A percentile compares a stretch with the other conserved stretches of the same genome.
Conservation (phyloP, 495 filamentous ascomycete genomes). For the Lasiosphaeria ovina region DNA sequence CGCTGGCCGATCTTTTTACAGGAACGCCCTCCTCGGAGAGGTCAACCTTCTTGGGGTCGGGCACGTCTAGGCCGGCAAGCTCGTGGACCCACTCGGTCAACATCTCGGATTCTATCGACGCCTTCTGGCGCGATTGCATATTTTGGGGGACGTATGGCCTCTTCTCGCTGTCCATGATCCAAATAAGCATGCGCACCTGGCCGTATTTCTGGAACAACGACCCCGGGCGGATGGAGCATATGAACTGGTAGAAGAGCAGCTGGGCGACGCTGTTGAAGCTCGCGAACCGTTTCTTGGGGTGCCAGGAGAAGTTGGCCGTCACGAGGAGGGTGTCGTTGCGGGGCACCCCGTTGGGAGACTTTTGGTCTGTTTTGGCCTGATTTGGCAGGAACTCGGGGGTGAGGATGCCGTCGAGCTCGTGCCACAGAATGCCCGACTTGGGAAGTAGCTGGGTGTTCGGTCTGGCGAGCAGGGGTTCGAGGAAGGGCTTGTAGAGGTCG, state of each 20-base stretch:
- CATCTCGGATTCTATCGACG: constrained; percentile 56
- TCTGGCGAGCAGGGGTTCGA: constrained; percentile 59
- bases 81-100: constrained; percentile 48
- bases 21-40: not conserved
- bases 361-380: constrained; percentile 45
- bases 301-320: constrained; percentile 54
- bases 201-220: constrained; percentile 60
- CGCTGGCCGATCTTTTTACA: not conserved
- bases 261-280: constrained; percentile 38
- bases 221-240: constrained; percentile 39
- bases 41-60: not conserved
- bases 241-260: constrained; percentile 49
- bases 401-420: constrained; percentile 50
- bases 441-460: constrained; percentile 53
- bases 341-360: constrained; percentile 25
- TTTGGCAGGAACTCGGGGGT: constrained; percentile 47
- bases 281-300: constrained; percentile 35
- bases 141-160: constrained; percentile 52
- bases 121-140: constrained; percentile 49
- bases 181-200: constrained; percentile 68
- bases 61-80: constrained; percentile 34
- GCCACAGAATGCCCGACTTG: constrained; percentile 48
- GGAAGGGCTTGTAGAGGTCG: constrained; percentile 51
- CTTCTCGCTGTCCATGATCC: constrained; percentile 53
- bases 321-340: constrained; percentile 68